These are phyloP conservation scores for Chytriomyces sp. DNA, from an alignment of 192 early-diverging fungal genomes.

Conservation along the genomic window DNA sequence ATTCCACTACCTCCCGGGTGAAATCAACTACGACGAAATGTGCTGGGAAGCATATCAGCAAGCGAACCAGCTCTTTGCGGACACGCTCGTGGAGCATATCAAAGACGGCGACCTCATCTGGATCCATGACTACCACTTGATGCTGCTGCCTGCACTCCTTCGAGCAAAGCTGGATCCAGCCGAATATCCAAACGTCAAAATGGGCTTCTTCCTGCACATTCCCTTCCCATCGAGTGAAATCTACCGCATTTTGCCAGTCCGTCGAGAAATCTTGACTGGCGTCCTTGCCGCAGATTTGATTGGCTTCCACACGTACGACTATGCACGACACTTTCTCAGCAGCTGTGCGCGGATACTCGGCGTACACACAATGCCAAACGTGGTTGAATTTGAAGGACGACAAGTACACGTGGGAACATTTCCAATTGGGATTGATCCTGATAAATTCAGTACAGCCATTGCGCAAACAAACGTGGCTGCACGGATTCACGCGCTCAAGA, in stretches of 20 bases:
- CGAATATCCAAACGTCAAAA: slow-evolving; percentile 71
- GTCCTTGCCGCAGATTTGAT: slow-evolving; percentile 91
- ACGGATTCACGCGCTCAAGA: slow-evolving; percentile 73
- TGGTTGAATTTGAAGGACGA: slow-evolving; percentile 91
- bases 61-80: slow-evolving; percentile 90
- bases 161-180: slow-evolving; percentile 60
- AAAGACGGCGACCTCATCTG: slow-evolving; percentile 78
- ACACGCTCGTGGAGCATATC: slow-evolving; percentile 80
- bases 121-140: slow-evolving; percentile 93
- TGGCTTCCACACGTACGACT: slow-evolving; percentile 99
- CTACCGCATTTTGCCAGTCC: slow-evolving; percentile 70
- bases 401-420: slow-evolving; percentile 96
- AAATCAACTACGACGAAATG: slow-evolving; percentile 95
- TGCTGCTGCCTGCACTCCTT: slow-evolving; percentile 92
- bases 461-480: neutral
- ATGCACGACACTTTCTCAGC: slow-evolving; percentile 96
- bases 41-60: slow-evolving; percentile 96
- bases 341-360: slow-evolving; percentile 97
- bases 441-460: slow-evolving; percentile 81
- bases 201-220: slow-evolving; percentile 98
- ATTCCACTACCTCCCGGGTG: slow-evolving; percentile 99
- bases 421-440: slow-evolving; percentile 98
- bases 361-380: slow-evolving; percentile 90
- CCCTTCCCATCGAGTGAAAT: slow-evolving; percentile 98
- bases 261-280: slow-evolving; percentile 90